Evolutionary conservation across 768 basidiomycete species (phyloP).

Genomic region (Pleurotus djamor): DNA sequence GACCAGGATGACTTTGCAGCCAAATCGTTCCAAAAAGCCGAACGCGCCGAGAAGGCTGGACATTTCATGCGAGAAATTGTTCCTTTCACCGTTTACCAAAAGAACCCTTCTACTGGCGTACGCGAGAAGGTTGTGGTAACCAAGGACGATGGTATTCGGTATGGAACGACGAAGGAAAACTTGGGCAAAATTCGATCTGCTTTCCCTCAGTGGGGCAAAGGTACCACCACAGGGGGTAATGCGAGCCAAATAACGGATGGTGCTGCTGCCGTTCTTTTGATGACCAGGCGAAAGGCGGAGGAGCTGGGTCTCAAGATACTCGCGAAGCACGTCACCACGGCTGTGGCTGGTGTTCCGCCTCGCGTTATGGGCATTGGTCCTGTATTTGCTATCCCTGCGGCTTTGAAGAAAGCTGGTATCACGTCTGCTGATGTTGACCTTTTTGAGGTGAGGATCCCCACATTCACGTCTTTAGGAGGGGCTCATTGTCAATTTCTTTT

Average conservation of each 20-base stretch:
- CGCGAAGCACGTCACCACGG: constrained; percentile 77
- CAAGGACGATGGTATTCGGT: constrained; percentile 78
- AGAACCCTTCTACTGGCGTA: constrained; percentile 53
- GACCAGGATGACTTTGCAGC: constrained; percentile 79
- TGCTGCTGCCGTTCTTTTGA: constrained; percentile 77
- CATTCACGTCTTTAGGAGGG: background rate
- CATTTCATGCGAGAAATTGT: constrained; percentile 71
- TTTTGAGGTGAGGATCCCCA: constrained; percentile 54
- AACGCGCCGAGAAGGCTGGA: constrained; percentile 66
- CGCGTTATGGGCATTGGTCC: constrained; percentile 92
- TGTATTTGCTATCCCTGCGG: constrained; percentile 77
- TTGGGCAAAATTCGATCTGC: constrained; percentile 68
- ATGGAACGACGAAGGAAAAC: constrained; percentile 65
- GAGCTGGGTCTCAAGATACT: constrained; percentile 69
- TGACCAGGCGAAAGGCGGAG: constrained; percentile 79
- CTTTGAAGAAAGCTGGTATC: constrained; percentile 65
- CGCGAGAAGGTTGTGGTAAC: constrained; percentile 52
- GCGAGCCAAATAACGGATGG: constrained; percentile 87
- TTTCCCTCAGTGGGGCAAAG: constrained; percentile 80
- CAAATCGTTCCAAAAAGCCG: constrained; percentile 75
- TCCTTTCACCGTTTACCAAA: constrained; percentile 66
- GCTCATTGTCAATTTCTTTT: background rate
- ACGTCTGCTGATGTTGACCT: constrained; percentile 70
- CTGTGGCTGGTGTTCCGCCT: constrained; percentile 71
- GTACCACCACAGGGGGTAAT: constrained; percentile 80